These are phyloP conservation scores for Diaporthe amygdali DNA, from an alignment of 2,329 filamentous ascomycete genomes.

Conservation along the genomic window DNA sequence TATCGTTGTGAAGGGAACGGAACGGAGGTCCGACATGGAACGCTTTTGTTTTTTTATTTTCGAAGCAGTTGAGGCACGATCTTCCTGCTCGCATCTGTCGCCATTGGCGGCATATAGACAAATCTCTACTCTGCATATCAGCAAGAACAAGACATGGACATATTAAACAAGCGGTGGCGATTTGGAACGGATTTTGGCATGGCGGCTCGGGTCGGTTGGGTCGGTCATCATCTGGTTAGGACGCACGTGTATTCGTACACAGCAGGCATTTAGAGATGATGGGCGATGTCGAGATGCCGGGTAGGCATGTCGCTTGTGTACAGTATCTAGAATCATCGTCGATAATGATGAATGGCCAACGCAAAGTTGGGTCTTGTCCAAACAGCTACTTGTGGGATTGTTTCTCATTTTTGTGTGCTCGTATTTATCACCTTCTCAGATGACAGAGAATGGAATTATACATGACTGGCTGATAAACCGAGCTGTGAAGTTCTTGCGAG, in stretches of 20 bases:
- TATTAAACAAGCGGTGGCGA: constrained; percentile 13
- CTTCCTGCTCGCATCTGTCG: constrained; percentile 19
- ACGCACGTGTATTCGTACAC: not conserved
- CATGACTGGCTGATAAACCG: not conserved
- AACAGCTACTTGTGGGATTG: not conserved
- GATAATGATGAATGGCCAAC: not conserved
- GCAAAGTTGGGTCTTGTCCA: not conserved
- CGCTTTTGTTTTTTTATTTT: constrained; percentile 28
- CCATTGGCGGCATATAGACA: constrained; percentile 43
- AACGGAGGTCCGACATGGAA: not conserved
- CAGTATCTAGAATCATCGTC: not conserved
- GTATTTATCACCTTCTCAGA: not conserved
- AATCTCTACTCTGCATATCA: constrained; percentile 55
- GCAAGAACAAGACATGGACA: constrained; percentile 27
- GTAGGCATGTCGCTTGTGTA: not conserved
- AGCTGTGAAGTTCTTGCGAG: not conserved
- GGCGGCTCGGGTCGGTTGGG: not conserved
- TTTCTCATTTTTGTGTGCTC: not conserved
- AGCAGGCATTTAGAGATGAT: constrained; percentile 1
- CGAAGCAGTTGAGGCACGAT: constrained; percentile 20
- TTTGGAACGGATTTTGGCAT: not conserved
- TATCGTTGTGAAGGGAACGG: not conserved
- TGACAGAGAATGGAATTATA: not conserved
- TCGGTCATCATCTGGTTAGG: constrained; percentile 9
- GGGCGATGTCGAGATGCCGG: not conserved